Base-by-base conservation (phyloP, 2,329 filamentous ascomycete genomes). In the Exophiala xenobiotica region DNA sequence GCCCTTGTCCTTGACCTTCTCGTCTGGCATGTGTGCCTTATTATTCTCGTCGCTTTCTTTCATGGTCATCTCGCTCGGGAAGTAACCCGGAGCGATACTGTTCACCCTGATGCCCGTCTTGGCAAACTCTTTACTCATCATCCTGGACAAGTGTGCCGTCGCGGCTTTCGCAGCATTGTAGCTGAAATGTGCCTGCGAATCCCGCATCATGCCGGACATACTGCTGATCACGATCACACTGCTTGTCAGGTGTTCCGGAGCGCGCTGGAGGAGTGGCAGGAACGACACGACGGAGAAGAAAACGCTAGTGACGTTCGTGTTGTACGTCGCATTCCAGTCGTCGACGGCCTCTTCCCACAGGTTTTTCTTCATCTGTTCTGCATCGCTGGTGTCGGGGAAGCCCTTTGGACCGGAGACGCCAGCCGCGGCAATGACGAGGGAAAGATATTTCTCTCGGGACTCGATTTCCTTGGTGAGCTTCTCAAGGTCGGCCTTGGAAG, bases 81-180 rank as follows among this genome's bases (percentile, higher is more conserved):
- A 82, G 61, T 90, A 90, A 0, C 86, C 86, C 0, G 87, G 87
- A 24, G 78, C 82, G 41, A 90, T 77, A 16, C 75, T 80, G 61
- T 90, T 90, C 4, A 87, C 82, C 1, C 84, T 70, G 51, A 90
- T 87, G 0, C 87, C 86, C 63, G 84, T 78, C 2, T 73, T 69
- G 0, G 83, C 83, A 85, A 86, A 90, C 66, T 90, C 87, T 0
- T 58, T 60, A 24, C 86, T 87, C 26, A 90, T 70, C 39, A 76
- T 83, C 56, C 77, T 80, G 43, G 81, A 82, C 58, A 90, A 66
- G 46, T 80, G 78, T 26, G 86, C 61, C 1, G 90, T 67, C 0
- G 80, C 85, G 0, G 83, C 81, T 67, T 91, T 90, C 53, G 78
- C 81, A 1, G 82, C 81, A 58, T 91, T 90, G 63, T 90, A 90